phyloP scores from a whole-genome alignment of 2,329 filamentous ascomycete species.

The Teratosphaeria gauchensis region DNA sequence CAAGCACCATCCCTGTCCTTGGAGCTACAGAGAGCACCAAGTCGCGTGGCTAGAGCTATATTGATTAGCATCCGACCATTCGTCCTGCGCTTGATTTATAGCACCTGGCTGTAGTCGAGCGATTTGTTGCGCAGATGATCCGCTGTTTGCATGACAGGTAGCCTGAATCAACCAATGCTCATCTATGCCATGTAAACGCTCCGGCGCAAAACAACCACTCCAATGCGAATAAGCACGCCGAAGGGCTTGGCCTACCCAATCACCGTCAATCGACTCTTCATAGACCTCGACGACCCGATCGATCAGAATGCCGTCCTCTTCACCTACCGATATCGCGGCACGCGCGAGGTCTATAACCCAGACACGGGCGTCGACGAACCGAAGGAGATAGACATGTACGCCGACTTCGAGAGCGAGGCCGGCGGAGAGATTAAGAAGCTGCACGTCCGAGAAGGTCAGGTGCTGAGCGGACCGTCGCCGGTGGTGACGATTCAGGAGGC shows the following conservation, averaged over 20 bases:
- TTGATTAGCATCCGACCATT: background rate
- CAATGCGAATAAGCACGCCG: slow-evolving; percentile 42
- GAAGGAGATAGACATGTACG: slow-evolving; percentile 61
- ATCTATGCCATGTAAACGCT: slow-evolving; percentile 2
- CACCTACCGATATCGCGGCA: slow-evolving; percentile 77
- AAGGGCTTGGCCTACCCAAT: slow-evolving; percentile 75
- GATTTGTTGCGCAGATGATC: slow-evolving; percentile 8
- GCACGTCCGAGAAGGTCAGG: slow-evolving; percentile 58
- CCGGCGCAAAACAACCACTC: slow-evolving; percentile 2
- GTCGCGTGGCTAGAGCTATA: background rate
- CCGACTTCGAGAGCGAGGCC: slow-evolving; percentile 71
- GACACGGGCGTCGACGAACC: slow-evolving; percentile 55
- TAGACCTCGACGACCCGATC: slow-evolving; percentile 63
- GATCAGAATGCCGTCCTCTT: slow-evolving; percentile 69
- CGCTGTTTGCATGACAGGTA: slow-evolving; percentile 8
- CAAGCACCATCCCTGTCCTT: too few species aligned
- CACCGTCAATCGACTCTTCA: slow-evolving; percentile 77
- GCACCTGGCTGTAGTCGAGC: slow-evolving; percentile 10
- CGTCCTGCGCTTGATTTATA: background rate
- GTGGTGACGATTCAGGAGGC: slow-evolving; percentile 77
- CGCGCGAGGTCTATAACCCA: slow-evolving; percentile 52
- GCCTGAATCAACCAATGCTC: background rate
- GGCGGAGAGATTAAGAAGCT: slow-evolving; percentile 72
- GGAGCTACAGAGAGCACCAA: background rate
- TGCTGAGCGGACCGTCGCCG: slow-evolving; percentile 45